Conservation (phyloP, 345 rosid genomes). For the Hibiscus trionum region DNA sequence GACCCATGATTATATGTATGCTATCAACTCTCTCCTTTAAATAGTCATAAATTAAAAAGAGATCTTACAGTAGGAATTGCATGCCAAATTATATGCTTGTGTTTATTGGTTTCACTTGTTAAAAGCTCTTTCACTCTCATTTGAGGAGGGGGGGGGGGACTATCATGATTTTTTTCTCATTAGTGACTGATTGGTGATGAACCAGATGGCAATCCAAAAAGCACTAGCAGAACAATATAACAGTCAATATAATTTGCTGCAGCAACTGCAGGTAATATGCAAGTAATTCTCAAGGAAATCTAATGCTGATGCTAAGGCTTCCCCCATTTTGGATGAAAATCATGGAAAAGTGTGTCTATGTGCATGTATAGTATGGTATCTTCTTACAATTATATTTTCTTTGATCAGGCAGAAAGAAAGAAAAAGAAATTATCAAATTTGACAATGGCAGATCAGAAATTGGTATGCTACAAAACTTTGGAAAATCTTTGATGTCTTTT, state of each 20-base stretch:
- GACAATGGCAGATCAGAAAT: conserved; percentile 4
- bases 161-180: not conserved
- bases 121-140: not conserved
- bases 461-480: conserved; percentile 12
- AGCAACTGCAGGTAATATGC: conserved; percentile 12
- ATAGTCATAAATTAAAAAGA: not conserved
- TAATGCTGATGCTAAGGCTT: not conserved
- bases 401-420: conserved; percentile 16
- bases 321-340: not conserved
- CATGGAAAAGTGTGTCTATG: not conserved
- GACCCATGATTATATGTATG: not conserved
- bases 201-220: conserved; percentile 13
- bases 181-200: not conserved
- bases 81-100: not conserved
- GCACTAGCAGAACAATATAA: conserved; percentile 12
- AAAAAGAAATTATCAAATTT: conserved; percentile 5
- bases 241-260: not conserved
- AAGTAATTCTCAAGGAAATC: not conserved
- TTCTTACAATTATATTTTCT: not conserved
- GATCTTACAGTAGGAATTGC: not conserved
- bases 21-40: not conserved
- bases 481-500: not conserved
- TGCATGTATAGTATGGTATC: not conserved
- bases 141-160: not conserved
- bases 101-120: not conserved